phyloP scores from a whole-genome alignment of 2,329 filamentous ascomycete species.

The Diplodia seriata region DNA sequence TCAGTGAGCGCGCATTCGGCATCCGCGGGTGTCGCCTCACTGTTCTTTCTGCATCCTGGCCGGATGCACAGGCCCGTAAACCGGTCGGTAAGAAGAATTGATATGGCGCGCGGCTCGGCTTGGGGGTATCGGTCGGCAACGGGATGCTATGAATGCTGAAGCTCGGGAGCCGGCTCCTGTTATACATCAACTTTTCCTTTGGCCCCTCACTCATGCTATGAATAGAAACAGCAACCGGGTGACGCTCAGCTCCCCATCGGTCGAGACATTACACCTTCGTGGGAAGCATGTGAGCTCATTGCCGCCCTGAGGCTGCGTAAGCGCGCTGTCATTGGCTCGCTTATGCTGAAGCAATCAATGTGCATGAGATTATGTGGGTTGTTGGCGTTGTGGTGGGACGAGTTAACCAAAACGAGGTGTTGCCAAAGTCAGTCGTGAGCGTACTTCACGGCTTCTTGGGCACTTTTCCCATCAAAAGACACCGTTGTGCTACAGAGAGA shows the following conservation, averaged over 20 bases:
- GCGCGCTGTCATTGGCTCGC: neutral
- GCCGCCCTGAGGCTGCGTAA: neutral
- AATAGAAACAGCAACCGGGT: neutral
- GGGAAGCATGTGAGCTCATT: neutral
- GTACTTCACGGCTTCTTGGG: neutral
- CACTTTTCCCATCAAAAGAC: neutral
- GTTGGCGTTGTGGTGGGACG: neutral
- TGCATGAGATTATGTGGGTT: slow-evolving; percentile 1
- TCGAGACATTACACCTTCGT: neutral
- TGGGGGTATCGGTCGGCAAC: neutral
- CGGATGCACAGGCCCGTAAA: neutral
- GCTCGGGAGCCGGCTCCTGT: slow-evolving; percentile 10
- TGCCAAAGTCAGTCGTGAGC: neutral
- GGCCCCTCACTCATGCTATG: neutral
- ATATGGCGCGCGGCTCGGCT: neutral
- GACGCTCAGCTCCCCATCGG: neutral
- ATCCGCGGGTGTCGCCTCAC: neutral
- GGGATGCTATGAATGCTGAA: neutral
- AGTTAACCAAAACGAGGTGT: neutral
- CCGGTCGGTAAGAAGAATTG: neutral
- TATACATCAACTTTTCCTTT: slow-evolving; percentile 1
- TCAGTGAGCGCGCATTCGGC: neutral
- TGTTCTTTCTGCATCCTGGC: neutral
- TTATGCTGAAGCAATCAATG: neutral
- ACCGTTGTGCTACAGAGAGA: neutral